These are phyloP conservation scores for Zoysia japonica DNA, from an alignment of 176 grass and related monocot species.

Conservation along the genomic window DNA sequence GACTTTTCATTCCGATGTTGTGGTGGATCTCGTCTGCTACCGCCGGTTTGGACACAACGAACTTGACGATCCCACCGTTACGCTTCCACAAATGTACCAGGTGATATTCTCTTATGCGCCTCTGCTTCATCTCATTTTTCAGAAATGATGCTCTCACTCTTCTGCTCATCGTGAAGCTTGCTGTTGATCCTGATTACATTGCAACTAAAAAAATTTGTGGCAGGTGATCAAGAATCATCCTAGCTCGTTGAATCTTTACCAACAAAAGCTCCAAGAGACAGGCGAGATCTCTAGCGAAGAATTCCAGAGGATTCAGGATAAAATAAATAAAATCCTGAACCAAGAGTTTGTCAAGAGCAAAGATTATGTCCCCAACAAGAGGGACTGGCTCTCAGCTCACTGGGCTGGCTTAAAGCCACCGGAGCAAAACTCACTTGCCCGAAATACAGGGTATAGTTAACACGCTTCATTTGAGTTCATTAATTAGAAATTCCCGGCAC, in stretches of 20 bases:
- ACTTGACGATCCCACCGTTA: constrained; percentile 92
- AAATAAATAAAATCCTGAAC: constrained; percentile 76
- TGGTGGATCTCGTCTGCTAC: constrained; percentile 88
- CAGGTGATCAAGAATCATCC: constrained; percentile 93
- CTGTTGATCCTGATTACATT: too few relatives aligned
- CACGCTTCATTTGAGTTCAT: constrained; percentile 4
- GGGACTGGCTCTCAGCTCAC: constrained; percentile 96
- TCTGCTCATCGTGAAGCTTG: too few relatives aligned
- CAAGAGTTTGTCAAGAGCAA: constrained; percentile 85
- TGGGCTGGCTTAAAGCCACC: constrained; percentile 92
- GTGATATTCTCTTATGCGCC: constrained; percentile 17
- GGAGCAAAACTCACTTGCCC: constrained; percentile 85
- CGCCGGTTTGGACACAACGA: constrained; percentile 94
- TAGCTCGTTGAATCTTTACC: constrained; percentile 76
- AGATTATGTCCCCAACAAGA: constrained; percentile 77
- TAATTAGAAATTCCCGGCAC: not conserved
- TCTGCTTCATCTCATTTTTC: not conserved
- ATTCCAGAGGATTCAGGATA: constrained; percentile 73
- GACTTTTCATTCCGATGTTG: constrained; percentile 91
- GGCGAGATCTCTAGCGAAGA: constrained; percentile 66
- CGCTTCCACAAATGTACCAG: constrained; percentile 95
- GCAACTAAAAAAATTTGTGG: not conserved
- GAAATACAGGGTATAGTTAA: constrained; percentile 76
- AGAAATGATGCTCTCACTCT: too few relatives aligned
- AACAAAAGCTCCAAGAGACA: constrained; percentile 68